Percentiles rank a stretch among this genome's conserved stretches.
Evolutionary conservation across 116 monocot species (phyloP).

Genomic region (Posidonia oceanica): DNA sequence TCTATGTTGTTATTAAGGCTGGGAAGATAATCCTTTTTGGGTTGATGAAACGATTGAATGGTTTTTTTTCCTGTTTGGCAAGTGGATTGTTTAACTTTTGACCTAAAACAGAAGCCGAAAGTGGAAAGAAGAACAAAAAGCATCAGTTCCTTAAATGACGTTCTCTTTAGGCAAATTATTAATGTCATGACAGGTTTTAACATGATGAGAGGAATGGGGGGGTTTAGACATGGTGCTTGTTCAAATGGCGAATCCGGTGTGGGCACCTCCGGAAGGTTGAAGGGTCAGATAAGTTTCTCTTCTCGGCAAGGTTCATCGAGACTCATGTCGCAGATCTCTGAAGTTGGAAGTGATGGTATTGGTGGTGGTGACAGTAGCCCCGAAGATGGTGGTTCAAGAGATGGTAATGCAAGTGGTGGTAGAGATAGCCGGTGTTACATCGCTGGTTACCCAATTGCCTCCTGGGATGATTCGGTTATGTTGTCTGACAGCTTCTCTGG

Average conservation of each 20-base stretch:
- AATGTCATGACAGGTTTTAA: constrained; percentile 26
- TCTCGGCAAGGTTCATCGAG: constrained; percentile 40
- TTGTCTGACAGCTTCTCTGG: constrained; percentile 39
- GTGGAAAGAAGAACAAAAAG: background rate
- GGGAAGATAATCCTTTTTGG: too few species aligned
- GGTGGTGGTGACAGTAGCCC: constrained; percentile 27
- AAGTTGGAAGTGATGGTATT: constrained; percentile 40
- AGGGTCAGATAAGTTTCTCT: constrained; percentile 69
- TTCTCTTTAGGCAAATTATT: background rate
- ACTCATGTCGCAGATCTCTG: constrained; percentile 76
- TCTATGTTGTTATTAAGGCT: too few species aligned
- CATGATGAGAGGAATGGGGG: constrained; percentile 39
- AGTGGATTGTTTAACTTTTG: too few species aligned
- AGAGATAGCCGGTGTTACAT: constrained; percentile 25
- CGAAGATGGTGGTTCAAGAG: constrained; percentile 18
- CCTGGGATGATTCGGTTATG: constrained; percentile 63
- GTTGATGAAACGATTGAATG: too few species aligned
- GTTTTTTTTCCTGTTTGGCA: too few species aligned
- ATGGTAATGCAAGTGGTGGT: background rate
- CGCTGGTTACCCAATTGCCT: constrained; percentile 25
- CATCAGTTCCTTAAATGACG: background rate
- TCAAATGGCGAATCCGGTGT: constrained; percentile 4
- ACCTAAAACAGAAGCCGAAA: too few species aligned
- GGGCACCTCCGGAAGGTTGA: constrained; percentile 21
- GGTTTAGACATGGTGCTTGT: constrained; percentile 19